phyloP scores from a whole-genome alignment of 116 monocot genomes.

The Posidonia oceanica region DNA sequence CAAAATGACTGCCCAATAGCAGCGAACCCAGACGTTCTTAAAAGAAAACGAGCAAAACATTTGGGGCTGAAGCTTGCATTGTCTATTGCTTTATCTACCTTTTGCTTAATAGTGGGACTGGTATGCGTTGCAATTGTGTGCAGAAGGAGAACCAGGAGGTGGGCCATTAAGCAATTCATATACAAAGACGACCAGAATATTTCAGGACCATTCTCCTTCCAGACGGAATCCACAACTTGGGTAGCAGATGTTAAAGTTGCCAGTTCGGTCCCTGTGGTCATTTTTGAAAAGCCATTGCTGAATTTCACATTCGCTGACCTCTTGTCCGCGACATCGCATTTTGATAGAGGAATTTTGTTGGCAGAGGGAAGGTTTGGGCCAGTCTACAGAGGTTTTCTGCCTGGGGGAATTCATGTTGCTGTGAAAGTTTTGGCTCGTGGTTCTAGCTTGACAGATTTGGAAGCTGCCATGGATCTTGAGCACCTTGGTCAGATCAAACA shows the following conservation, averaged over 20 bases:
- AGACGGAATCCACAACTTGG: conserved; percentile 76
- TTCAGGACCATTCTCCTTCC: conserved; percentile 62
- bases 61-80: conserved; percentile 26
- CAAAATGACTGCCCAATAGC: conserved; percentile 69
- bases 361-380: conserved; percentile 72
- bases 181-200: conserved; percentile 32
- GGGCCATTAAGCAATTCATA: conserved; percentile 42
- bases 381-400: conserved; percentile 67
- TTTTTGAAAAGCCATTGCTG: conserved; percentile 88
- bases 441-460: conserved; percentile 33
- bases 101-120: conserved; percentile 29
- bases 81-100: conserved; percentile 28
- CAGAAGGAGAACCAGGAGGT: conserved; percentile 22
- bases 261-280: conserved; percentile 56
- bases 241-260: conserved; percentile 63
- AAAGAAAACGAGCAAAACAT: conserved; percentile 1
- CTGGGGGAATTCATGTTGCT: conserved; percentile 53
- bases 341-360: conserved; percentile 56
- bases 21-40: conserved; percentile 34
- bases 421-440: conserved; percentile 58
- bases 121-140: conserved; percentile 25
- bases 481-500: conserved; percentile 67
- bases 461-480: conserved; percentile 54
- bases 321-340: conserved; percentile 61
- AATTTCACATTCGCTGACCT: conserved; percentile 83